phyloP scores from a whole-genome alignment of 345 rosid genomes.

The Melaleuca quinquenervia region DNA sequence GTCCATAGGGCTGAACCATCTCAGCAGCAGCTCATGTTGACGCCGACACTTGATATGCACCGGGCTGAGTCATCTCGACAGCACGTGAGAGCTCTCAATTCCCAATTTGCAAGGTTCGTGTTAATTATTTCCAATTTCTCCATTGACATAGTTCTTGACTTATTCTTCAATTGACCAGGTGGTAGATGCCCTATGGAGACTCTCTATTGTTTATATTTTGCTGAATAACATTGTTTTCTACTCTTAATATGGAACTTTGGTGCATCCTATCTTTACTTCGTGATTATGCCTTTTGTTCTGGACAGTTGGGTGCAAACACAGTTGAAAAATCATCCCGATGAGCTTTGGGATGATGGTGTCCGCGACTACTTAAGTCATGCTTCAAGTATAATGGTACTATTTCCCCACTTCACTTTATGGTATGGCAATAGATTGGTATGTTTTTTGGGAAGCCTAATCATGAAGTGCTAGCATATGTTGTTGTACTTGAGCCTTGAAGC shows the following conservation, averaged over 20 bases:
- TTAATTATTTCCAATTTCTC: neutral
- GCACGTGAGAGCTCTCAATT: constrained; percentile 90
- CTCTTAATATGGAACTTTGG: neutral
- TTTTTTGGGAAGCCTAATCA: neutral
- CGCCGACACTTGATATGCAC: constrained; percentile 32
- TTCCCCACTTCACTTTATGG: neutral
- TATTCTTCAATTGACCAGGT: neutral
- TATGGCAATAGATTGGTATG: neutral
- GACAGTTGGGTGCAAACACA: constrained; percentile 92
- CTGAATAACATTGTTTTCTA: neutral
- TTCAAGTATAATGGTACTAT: constrained; percentile 57
- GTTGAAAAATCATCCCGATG: constrained; percentile 89
- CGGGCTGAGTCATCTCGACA: constrained; percentile 64
- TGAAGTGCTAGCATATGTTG: neutral
- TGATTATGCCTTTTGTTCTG: constrained; percentile 1
- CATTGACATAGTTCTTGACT: neutral
- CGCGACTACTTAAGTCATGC: constrained; percentile 73
- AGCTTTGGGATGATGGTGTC: constrained; percentile 96
- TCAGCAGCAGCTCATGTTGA: constrained; percentile 20
- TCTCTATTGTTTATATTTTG: neutral
- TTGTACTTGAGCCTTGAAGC: neutral
- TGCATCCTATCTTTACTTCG: neutral
- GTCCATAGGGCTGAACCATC: constrained; percentile 40
- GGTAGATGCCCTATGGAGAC: neutral
- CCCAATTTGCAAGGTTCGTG: constrained; percentile 80